A percentile compares a stretch with the other conserved stretches of the same genome.
Conservation (phyloP, 225 moss, liverwort and hornwort species). For the Polytrichum formosum region DNA sequence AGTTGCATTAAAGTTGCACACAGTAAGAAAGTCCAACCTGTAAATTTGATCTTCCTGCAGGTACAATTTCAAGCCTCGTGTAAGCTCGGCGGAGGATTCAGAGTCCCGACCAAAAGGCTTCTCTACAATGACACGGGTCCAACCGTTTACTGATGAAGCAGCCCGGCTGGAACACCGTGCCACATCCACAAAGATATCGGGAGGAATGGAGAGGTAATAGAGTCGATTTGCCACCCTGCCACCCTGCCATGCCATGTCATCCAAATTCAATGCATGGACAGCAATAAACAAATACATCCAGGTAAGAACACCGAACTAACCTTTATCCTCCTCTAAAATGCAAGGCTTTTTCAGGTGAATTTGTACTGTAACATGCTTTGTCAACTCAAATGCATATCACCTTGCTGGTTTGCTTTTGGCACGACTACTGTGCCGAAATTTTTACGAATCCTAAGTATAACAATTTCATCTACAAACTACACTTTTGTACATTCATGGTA, state of each 20-base stretch:
- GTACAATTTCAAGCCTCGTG: conserved; percentile 68
- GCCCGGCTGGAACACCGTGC: conserved; percentile 81
- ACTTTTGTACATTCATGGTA: no score
- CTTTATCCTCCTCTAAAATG: no score
- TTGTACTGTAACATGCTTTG: no score
- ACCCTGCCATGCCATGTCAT: conserved; percentile 34
- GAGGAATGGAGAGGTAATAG: conserved; percentile 94
- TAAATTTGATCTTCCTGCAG: conserved; percentile 94
- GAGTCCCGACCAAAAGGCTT: conserved; percentile 94
- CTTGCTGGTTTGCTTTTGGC: no score
- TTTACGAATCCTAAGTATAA: no score
- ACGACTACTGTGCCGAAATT: no score
- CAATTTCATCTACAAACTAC: no score
- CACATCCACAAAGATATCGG: conserved; percentile 89
- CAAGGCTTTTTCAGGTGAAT: no score
- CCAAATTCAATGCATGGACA: background rate
- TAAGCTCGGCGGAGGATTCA: conserved; percentile 85
- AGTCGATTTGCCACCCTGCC: conserved; percentile 78
- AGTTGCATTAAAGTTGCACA: no score
- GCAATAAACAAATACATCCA: no score
- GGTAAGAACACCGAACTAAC: no score
- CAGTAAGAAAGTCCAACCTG: conserved; percentile 37
- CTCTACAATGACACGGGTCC: conserved; percentile 95
- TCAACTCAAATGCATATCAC: no score
- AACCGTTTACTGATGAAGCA: conserved; percentile 73